These are phyloP conservation scores for Ogataea nonfermentans DNA, from an alignment of 805 yeast genomes.

Conservation along the genomic window DNA sequence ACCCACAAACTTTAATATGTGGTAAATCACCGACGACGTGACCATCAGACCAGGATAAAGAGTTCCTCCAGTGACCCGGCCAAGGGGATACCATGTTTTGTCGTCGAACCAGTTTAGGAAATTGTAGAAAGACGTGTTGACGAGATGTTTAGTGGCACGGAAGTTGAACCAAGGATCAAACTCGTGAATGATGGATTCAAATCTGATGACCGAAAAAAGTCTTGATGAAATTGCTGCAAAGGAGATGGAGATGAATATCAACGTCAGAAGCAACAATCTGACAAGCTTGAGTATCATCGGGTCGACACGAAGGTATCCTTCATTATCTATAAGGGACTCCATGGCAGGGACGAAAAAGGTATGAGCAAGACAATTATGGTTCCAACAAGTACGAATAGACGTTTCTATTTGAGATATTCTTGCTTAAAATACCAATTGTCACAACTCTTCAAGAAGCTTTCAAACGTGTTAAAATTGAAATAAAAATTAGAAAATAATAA, in stretches of 20 bases:
- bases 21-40: slow-evolving; percentile 89
- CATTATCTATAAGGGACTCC: slow-evolving; percentile 21
- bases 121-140: slow-evolving; percentile 78
- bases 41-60: slow-evolving; percentile 98
- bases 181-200: slow-evolving; percentile 96
- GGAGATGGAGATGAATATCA: slow-evolving; percentile 73
- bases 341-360: slow-evolving; percentile 6
- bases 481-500: slow-evolving; percentile 1
- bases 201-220: slow-evolving; percentile 92
- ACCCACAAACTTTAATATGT: slow-evolving; percentile 57
- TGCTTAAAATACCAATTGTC: slow-evolving; percentile 4
- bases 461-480: slow-evolving; percentile 9
- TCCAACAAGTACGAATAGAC: not conserved
- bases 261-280: slow-evolving; percentile 51
- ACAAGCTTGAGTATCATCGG: slow-evolving; percentile 20
- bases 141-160: slow-evolving; percentile 92
- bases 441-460: slow-evolving; percentile 2
- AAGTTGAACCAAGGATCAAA: slow-evolving; percentile 97
- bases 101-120: slow-evolving; percentile 98
- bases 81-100: slow-evolving; percentile 98
- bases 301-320: slow-evolving; percentile 30
- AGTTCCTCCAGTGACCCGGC: slow-evolving; percentile 99
- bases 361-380: not conserved
- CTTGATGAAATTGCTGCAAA: slow-evolving; percentile 93
- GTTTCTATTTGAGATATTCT: not conserved